Evolutionary conservation across 2,329 filamentous ascomycete species (phyloP).

Genomic region (Aspergillus jensenii): DNA sequence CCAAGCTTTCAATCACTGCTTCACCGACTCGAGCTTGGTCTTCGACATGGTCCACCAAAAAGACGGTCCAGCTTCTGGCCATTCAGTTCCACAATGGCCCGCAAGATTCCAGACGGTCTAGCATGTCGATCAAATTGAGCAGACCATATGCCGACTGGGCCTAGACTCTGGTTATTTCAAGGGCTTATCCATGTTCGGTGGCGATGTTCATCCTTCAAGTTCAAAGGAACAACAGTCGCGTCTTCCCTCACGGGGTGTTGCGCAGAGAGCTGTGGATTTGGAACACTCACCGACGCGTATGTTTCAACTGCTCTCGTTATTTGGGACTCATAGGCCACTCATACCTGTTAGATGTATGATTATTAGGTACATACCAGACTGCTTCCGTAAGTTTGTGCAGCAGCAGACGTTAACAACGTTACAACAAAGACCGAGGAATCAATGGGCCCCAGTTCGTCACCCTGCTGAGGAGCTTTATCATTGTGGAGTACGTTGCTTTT

Average conservation of each 20-base stretch:
- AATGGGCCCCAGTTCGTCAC: neutral
- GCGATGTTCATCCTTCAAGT: neutral
- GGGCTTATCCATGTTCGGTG: neutral
- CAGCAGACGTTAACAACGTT: neutral
- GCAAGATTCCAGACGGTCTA: neutral
- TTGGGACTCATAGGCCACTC: neutral
- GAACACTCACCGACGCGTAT: neutral
- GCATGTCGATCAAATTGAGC: slow-evolving; percentile 1
- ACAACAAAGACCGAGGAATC: neutral
- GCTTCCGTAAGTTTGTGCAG: slow-evolving; percentile 4
- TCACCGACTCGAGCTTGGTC: neutral
- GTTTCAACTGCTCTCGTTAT: neutral
- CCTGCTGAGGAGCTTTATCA: neutral
- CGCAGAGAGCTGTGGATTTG: neutral
- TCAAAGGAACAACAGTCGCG: neutral
- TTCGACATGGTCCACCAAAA: neutral
- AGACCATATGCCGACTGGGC: neutral
- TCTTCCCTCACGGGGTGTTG: neutral
- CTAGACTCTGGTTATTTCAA: slow-evolving; percentile 3
- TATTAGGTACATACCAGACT: slow-evolving; percentile 4
- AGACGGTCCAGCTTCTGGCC: neutral
- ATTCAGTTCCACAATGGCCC: neutral
- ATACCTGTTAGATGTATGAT: neutral
- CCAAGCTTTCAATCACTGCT: neutral
- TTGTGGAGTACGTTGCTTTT: neutral